Percentiles rank a stretch among this genome's conserved stretches.
Conservation (phyloP, 2,329 filamentous ascomycete species). For the Neophaeococcomyces aloes region DNA sequence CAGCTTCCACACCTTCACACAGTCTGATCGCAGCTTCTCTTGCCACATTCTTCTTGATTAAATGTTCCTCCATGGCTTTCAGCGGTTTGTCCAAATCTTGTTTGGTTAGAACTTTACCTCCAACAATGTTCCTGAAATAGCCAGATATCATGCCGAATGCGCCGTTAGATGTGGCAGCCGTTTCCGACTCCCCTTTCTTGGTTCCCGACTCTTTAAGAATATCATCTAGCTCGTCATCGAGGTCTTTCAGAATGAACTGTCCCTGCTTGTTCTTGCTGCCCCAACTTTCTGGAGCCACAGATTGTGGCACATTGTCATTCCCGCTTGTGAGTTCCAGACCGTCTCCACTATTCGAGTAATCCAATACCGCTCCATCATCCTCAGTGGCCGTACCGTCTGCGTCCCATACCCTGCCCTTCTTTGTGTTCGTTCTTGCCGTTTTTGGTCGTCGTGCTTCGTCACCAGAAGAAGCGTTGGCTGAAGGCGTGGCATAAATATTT, state of each 20-base stretch:
- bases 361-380: conserved; percentile 66
- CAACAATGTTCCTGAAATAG: conserved; percentile 87
- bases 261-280: conserved; percentile 76
- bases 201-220: conserved; percentile 75
- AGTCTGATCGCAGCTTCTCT: conserved; percentile 85
- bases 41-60: conserved; percentile 91
- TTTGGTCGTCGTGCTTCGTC: conserved; percentile 63
- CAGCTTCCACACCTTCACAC: conserved; percentile 82
- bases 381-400: conserved; percentile 80
- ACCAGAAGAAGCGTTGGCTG: conserved; percentile 63
- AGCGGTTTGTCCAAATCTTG: conserved; percentile 84
- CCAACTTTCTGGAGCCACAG: conserved; percentile 70
- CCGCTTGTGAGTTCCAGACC: conserved; percentile 35
- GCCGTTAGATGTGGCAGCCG: conserved; percentile 62
- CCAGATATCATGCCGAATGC: conserved; percentile 74
- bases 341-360: conserved; percentile 66
- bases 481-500: conserved; percentile 47
- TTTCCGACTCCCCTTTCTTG: conserved; percentile 42
- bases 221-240: conserved; percentile 84
- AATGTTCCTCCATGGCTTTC: conserved; percentile 90
- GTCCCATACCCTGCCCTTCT: conserved; percentile 88
- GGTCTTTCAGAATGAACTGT: conserved; percentile 84
- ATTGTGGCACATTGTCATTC: conserved; percentile 44
- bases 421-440: conserved; percentile 45
- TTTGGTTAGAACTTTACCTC: conserved; percentile 83